Evolutionary conservation across 441 rosid species (phyloP).

Genomic region (Brassica hybrid): DNA sequence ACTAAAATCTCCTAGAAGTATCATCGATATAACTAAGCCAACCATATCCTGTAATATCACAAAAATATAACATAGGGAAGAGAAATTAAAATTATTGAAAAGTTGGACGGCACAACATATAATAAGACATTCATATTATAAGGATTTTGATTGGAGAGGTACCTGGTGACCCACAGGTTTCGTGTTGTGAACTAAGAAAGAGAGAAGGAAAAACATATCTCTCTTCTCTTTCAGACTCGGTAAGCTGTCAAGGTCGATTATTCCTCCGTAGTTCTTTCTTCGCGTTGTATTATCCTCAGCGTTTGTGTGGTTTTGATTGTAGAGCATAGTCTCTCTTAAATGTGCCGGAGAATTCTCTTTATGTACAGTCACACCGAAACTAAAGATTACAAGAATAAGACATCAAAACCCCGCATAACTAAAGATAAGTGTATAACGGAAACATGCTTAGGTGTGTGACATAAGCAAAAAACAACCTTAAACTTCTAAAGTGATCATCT

Average conservation of each 20-base stretch:
- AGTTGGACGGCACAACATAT: neutral
- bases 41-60: slow-evolving; percentile 88
- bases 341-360: slow-evolving; percentile 52
- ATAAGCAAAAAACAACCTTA: neutral
- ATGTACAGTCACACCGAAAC: slow-evolving; percentile 44
- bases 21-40: slow-evolving; percentile 95
- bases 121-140: slow-evolving; percentile 14
- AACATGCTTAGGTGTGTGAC: slow-evolving; percentile 15
- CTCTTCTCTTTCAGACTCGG: slow-evolving; percentile 88
- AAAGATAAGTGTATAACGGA: slow-evolving; percentile 14
- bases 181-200: slow-evolving; percentile 90
- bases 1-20: slow-evolving; percentile 99
- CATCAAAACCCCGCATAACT: slow-evolving; percentile 40
- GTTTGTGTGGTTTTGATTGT: slow-evolving; percentile 53
- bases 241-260: slow-evolving; percentile 78
- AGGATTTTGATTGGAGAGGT: slow-evolving; percentile 23
- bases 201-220: slow-evolving; percentile 85
- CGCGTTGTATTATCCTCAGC: slow-evolving; percentile 54
- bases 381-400: slow-evolving; percentile 37
- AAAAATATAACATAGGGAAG: slow-evolving; percentile 15
- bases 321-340: slow-evolving; percentile 51
- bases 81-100: slow-evolving; percentile 26
- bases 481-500: slow-evolving; percentile 16
- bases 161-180: slow-evolving; percentile 99
- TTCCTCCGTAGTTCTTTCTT: slow-evolving; percentile 68